These are phyloP conservation scores for Russula earlei DNA, from an alignment of 768 basidiomycete genomes.

Conservation along the genomic window DNA sequence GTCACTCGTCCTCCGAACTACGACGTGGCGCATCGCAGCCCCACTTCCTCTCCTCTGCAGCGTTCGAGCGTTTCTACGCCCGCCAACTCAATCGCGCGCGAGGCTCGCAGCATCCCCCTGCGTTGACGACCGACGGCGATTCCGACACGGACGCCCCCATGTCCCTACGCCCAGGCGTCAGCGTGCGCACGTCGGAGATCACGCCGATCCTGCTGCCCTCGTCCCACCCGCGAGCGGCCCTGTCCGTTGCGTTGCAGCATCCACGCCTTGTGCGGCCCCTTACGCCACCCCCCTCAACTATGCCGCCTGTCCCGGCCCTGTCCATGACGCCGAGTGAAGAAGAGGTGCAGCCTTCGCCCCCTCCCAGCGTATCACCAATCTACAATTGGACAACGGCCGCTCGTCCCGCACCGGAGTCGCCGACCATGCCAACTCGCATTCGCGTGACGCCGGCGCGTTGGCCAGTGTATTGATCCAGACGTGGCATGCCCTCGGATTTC, in stretches of 20 bases:
- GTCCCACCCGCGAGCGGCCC: constrained; percentile 6
- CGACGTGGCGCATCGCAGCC: constrained; percentile 2
- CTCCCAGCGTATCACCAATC: constrained; percentile 19
- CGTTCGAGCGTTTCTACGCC: constrained; percentile 9
- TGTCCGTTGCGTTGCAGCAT: background rate
- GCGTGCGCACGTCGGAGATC: constrained; percentile 18
- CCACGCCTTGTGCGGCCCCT: background rate
- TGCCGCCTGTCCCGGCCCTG: background rate
- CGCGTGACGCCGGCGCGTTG: constrained; percentile 7
- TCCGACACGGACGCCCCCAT: background rate
- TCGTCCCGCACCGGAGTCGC: constrained; percentile 8
- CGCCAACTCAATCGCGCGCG: constrained; percentile 8
- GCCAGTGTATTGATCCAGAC: constrained; percentile 8
- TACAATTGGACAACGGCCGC: constrained; percentile 11
- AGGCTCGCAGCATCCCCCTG: background rate
- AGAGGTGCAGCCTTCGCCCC: constrained; percentile 12
- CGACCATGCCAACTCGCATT: constrained; percentile 5
- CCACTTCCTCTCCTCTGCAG: background rate
- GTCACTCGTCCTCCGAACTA: constrained; percentile 12
- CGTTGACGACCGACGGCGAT: background rate
- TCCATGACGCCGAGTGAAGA: constrained; percentile 2
- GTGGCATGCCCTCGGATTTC: background rate
- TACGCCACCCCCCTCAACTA: constrained; percentile 1
- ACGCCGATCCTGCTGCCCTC: constrained; percentile 18
- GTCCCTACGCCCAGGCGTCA: constrained; percentile 1